phyloP scores from a whole-genome alignment of 805 yeast genomes.

The Saccharomycopsis sp. region DNA sequence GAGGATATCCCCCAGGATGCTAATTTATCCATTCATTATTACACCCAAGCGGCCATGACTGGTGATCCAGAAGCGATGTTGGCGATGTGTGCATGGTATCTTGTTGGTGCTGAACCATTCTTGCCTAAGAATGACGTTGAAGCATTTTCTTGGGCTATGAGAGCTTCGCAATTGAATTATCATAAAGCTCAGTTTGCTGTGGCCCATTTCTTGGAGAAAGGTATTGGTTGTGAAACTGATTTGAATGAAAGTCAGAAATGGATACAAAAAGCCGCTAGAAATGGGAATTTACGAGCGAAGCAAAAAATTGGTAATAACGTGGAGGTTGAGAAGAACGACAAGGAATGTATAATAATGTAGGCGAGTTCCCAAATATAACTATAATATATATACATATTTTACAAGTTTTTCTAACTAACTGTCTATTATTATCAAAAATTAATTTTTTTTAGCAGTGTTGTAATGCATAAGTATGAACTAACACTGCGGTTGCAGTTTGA shows the following conservation, averaged over 20 bases:
- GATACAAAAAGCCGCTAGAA: conserved; percentile 68
- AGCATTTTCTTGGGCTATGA: conserved; percentile 90
- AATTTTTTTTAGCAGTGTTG: conserved; percentile 17
- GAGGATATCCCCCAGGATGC: conserved; percentile 63
- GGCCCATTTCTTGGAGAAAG: conserved; percentile 78
- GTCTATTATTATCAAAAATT: not conserved
- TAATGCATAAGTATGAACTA: conserved; percentile 79
- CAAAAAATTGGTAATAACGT: conserved; percentile 28
- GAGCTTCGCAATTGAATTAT: conserved; percentile 70
- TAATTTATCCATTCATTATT: conserved; percentile 82
- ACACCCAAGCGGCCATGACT: conserved; percentile 80
- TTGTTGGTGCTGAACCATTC: conserved; percentile 83
- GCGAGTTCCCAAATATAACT: not conserved
- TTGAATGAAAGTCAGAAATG: conserved; percentile 55
- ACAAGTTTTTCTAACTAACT: too few relatives aligned
- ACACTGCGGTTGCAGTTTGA: conserved; percentile 92
- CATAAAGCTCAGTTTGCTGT: conserved; percentile 82
- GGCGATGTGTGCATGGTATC: conserved; percentile 94
- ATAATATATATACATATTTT: too few relatives aligned
- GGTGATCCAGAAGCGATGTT: conserved; percentile 90
- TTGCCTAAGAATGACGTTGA: conserved; percentile 72
- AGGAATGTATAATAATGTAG: conserved; percentile 27
- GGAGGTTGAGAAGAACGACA: conserved; percentile 21
- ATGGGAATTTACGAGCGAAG: conserved; percentile 46
- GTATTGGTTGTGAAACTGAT: conserved; percentile 73